Evolutionary conservation across 371 early-diverging fungal species (phyloP).

Genomic region (Haplosporangium sp.): DNA sequence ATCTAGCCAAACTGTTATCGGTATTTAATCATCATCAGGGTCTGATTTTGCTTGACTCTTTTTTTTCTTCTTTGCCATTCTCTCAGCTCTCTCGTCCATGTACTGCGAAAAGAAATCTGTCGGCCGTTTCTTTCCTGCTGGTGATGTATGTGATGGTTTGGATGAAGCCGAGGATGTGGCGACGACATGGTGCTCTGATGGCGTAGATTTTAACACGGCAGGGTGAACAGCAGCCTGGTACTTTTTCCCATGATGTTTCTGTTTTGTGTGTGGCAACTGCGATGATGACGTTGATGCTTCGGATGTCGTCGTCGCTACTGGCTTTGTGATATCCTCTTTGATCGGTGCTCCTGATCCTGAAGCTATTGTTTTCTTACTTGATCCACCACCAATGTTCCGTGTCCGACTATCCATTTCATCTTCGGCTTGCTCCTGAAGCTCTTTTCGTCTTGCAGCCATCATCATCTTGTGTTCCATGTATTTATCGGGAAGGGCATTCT

Average conservation of each 20-base stretch:
- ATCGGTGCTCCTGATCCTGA: not conserved
- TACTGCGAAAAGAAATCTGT: conserved; percentile 69
- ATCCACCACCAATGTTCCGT: conserved; percentile 36
- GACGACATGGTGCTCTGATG: conserved; percentile 3
- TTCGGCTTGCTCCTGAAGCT: conserved; percentile 37
- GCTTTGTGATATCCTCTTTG: not conserved
- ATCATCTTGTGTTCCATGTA: conserved; percentile 45
- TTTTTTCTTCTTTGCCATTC: conserved; percentile 67
- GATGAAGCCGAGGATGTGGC: conserved; percentile 10
- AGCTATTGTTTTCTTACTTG: not conserved
- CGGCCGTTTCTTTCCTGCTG: conserved; percentile 27
- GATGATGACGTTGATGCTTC: not conserved
- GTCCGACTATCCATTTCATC: conserved; percentile 64
- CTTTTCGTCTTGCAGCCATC: conserved; percentile 48
- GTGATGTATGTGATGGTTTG: conserved; percentile 14
- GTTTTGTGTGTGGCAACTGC: not conserved
- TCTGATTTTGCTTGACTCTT: conserved; percentile 27
- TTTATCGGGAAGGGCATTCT: conserved; percentile 57
- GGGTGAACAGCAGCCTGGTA: conserved; percentile 42
- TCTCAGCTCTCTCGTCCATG: conserved; percentile 61
- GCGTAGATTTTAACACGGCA: conserved; percentile 20
- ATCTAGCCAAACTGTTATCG: not conserved
- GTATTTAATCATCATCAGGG: conserved; percentile 24
- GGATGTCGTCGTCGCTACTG: not conserved
- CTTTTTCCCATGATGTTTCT: conserved; percentile 16